Evolutionary conservation across 345 rosid genomes (phyloP), one percentile per base, ranked within the genome.

Genomic region (Camelina neglecta): DNA sequence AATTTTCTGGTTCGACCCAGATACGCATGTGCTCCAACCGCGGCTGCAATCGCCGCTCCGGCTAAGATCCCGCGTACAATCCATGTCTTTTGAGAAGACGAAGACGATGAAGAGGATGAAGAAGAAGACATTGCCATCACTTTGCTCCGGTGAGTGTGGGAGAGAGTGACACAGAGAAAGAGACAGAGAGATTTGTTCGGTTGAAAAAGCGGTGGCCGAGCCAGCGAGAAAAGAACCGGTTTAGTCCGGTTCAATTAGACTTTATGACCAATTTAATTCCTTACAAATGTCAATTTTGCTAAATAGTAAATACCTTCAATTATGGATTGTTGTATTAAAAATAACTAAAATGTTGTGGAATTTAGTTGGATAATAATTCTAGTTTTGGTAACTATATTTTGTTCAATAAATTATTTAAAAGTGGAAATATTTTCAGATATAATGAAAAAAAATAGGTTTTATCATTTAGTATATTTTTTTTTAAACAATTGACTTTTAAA

Each of bases 31-130:
- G 96, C 96, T 3, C 93, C 94, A 8, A 90, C 35, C 5, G 96
- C 93, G 3, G 60, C 74, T 8, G 91, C 98, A 66, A 95, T 65
- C 6, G 94, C 91, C 4, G 88, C 84, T 51, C 90, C 97, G 60
- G 84, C 91, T 2, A 92, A 74, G 64, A 95, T 70, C 23, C 88
- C 83, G 79, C 90, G 90, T 67, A 85, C 78, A 62, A 95, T 84
- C 98, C 90, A 92, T 56, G 81, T 31, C 68, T 85, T 92, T 33
- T 83, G 54, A 8, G 88, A 65, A 11, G 63, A 59, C 3, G 63
- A 59, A 3, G 83, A 81, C 1, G 91, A 79, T 0, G 86, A 81
- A 7, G 85, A 70, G n/a, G n/a, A n/a, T 1, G 35, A 35, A 29
- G 31, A 29, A 29, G 31, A 26, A 24, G 3, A 24, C 23, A 21